Percentiles rank a stretch among this genome's conserved stretches.
phyloP scores from a whole-genome alignment of 176 grass and related monocot genomes.

The Elaeis guineensis region DNA sequence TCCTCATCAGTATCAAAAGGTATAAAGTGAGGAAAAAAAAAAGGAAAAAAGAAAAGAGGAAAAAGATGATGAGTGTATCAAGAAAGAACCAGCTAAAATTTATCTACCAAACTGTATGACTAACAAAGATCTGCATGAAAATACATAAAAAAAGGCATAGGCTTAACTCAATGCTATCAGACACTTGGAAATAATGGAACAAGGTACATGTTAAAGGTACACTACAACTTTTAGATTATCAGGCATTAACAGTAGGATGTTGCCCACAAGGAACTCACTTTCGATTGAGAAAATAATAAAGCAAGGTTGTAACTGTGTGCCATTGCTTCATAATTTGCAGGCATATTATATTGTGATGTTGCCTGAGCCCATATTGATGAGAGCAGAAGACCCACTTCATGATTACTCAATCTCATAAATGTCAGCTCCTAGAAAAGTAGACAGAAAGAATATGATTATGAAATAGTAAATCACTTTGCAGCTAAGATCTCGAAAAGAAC shows the following conservation, averaged over 20 bases:
- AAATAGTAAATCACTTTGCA: too few species aligned
- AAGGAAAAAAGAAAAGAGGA: too few species aligned
- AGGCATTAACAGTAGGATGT: background rate
- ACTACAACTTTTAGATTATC: background rate
- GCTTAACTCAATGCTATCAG: too few species aligned
- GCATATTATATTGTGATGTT: slow-evolving; percentile 62
- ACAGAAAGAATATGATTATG: slow-evolving; percentile 4
- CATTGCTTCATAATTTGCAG: slow-evolving; percentile 84
- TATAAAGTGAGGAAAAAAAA: too few species aligned
- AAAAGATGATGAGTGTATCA: too few species aligned
- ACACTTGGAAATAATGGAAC: background rate
- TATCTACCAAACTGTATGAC: too few species aligned
- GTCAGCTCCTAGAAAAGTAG: slow-evolving; percentile 38
- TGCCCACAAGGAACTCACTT: slow-evolving; percentile 41
- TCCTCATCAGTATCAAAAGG: too few species aligned
- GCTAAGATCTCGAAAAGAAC: too few species aligned
- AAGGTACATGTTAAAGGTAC: background rate
- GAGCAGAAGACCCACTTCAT: slow-evolving; percentile 78
- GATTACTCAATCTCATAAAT: slow-evolving; percentile 68
- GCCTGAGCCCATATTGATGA: slow-evolving; percentile 93
- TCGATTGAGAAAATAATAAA: slow-evolving; percentile 48
- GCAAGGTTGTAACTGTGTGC: slow-evolving; percentile 66
- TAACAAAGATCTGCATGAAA: too few species aligned
- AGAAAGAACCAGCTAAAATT: too few species aligned
- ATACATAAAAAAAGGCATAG: too few species aligned